Conservation (phyloP, 345 rosid genomes). For the Jatropha curcas region DNA sequence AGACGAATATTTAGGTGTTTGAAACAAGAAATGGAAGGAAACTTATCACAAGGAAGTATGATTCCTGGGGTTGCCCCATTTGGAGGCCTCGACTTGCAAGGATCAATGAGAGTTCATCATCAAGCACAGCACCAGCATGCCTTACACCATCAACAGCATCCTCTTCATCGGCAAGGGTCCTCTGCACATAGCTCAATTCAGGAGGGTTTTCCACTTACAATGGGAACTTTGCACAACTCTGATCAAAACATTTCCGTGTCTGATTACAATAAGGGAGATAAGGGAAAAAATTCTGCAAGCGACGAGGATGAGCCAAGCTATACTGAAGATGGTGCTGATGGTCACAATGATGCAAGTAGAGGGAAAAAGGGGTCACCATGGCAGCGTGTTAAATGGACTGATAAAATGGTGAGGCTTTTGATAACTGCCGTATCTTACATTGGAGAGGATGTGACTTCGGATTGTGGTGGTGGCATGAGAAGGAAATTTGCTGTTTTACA, state of each 20-base stretch:
- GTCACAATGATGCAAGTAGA: conserved; percentile 47
- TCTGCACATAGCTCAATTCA: conserved; percentile 42
- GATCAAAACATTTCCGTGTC: conserved; percentile 47
- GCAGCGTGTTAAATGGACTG: conserved; percentile 96
- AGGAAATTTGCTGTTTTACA: conserved; percentile 76
- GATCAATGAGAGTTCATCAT: conserved; percentile 61
- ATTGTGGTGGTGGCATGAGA: conserved; percentile 49
- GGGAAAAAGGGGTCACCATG: conserved; percentile 74
- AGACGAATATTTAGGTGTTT: conserved; percentile 15
- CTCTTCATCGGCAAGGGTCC: conserved; percentile 48
- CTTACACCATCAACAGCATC: conserved; percentile 49
- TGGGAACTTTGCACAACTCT: conserved; percentile 60
- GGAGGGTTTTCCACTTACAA: conserved; percentile 68
- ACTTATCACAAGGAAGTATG: conserved; percentile 67
- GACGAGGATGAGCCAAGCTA: conserved; percentile 89
- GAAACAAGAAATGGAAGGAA: conserved; percentile 57
- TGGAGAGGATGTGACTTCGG: conserved; percentile 65
- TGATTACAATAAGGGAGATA: conserved; percentile 56
- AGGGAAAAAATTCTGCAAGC: conserved; percentile 57
- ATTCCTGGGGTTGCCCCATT: conserved; percentile 57
- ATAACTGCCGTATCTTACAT: conserved; percentile 88
- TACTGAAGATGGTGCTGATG: conserved; percentile 68
- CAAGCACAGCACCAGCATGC: conserved; percentile 47
- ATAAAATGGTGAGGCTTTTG: conserved; percentile 87
- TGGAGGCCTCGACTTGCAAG: conserved; percentile 75